These are phyloP conservation scores for Euphorbia neoarborescens DNA, from an alignment of 441 rosid species.

Conservation along the genomic window DNA sequence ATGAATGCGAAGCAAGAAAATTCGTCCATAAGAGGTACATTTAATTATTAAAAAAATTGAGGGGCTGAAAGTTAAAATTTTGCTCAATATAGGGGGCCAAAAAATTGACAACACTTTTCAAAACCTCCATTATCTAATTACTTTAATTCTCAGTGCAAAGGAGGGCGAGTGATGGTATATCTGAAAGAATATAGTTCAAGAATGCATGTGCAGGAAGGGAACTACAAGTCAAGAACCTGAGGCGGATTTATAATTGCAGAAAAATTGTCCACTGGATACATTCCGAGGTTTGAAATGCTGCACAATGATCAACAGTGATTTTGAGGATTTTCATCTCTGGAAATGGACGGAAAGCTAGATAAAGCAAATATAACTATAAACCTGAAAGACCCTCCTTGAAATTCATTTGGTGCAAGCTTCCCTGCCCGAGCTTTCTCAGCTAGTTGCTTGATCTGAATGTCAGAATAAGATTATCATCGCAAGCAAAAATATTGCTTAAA, in stretches of 20 bases:
- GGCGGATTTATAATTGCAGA: constrained; percentile 94
- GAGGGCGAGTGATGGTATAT: background rate
- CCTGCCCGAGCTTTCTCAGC: constrained; percentile 91
- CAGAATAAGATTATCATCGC: constrained; percentile 12
- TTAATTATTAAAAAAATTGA: background rate
- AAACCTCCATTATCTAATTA: background rate
- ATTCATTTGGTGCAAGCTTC: constrained; percentile 80
- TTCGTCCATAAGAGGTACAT: background rate
- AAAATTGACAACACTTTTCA: background rate
- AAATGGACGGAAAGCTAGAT: constrained; percentile 13
- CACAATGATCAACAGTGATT: constrained; percentile 24
- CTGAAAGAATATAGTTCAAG: background rate
- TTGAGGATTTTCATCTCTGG: constrained; percentile 11
- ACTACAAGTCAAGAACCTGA: constrained; percentile 67
- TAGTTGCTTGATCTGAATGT: constrained; percentile 74
- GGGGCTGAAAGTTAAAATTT: background rate
- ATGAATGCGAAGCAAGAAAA: background rate
- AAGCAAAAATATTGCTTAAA: constrained; percentile 7
- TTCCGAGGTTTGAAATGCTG: constrained; percentile 98
- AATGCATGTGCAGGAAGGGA: constrained; percentile 15
- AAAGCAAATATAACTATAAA: constrained; percentile 9
- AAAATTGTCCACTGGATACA: constrained; percentile 90
- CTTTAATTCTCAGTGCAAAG: background rate
- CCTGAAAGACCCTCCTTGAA: constrained; percentile 99
- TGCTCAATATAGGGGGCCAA: background rate